A percentile compares a stretch with the other conserved stretches of the same genome.
Evolutionary conservation across 2,329 filamentous ascomycete genomes (phyloP).

Genomic region (Mycosphaerella sp.): DNA sequence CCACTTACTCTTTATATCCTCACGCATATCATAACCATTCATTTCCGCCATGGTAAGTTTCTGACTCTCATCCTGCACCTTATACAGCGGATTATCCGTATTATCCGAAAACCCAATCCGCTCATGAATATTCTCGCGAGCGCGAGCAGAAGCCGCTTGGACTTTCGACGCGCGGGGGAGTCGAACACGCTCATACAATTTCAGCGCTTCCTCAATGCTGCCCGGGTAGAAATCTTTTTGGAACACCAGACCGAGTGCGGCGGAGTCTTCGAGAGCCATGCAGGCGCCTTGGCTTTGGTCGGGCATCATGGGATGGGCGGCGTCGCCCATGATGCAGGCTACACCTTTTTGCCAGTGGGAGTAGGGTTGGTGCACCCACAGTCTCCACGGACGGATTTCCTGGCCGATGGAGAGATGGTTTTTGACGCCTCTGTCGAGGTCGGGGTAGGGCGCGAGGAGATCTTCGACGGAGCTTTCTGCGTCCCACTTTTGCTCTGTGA

Average conservation of each 20-base stretch:
- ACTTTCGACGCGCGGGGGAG: conserved; percentile 37
- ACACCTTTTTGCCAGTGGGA: conserved; percentile 49
- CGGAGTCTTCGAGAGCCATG: conserved; percentile 63
- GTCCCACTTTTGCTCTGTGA: conserved; percentile 56
- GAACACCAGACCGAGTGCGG: conserved; percentile 58
- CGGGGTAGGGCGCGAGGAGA: conserved; percentile 54
- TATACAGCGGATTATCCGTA: conserved; percentile 51
- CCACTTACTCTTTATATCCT: conserved; percentile 23
- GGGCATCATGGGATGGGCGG: conserved; percentile 59
- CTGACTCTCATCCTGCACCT: conserved; percentile 55
- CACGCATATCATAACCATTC: conserved; percentile 49
- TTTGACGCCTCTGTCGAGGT: conserved; percentile 54
- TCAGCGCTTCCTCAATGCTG: conserved; percentile 31
- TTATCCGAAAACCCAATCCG: conserved; percentile 55
- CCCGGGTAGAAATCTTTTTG: conserved; percentile 41
- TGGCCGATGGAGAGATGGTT: conserved; percentile 54
- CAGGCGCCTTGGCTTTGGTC: conserved; percentile 64
- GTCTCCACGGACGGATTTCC: conserved; percentile 59
- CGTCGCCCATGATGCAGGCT: conserved; percentile 59
- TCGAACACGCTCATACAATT: conserved; percentile 35
- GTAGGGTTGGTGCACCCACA: conserved; percentile 61
- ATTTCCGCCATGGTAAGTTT: conserved; percentile 65
- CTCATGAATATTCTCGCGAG: conserved; percentile 38
- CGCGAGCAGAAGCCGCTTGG: conserved; percentile 34
- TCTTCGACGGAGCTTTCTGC: conserved; percentile 48